A percentile compares a stretch with the other conserved stretches of the same genome.
Evolutionary conservation across 768 basidiomycete genomes (phyloP).

Genomic region (Tephrocybe rancida): DNA sequence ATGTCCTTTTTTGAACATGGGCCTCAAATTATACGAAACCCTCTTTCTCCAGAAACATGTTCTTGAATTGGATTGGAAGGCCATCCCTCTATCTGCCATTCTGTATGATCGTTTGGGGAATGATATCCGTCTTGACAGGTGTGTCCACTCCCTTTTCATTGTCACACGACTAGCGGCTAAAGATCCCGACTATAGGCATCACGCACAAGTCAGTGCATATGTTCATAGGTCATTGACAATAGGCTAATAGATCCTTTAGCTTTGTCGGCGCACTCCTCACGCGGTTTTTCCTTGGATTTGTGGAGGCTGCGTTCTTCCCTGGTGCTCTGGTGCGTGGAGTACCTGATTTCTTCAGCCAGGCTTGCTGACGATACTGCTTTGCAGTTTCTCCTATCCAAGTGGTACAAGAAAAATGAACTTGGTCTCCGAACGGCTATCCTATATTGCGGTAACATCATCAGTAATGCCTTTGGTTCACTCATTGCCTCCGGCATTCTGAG

Average conservation of each 20-base stretch:
- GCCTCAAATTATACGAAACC: background rate
- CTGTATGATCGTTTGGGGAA: conserved; percentile 72
- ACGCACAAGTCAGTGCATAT: conserved; percentile 19
- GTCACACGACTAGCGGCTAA: background rate
- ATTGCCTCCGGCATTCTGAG: conserved; percentile 77
- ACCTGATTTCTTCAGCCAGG: conserved; percentile 5
- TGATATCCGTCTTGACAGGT: conserved; percentile 53
- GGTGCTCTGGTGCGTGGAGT: conserved; percentile 49
- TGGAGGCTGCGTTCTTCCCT: conserved; percentile 74
- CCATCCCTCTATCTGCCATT: conserved; percentile 66
- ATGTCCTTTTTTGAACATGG: conserved; percentile 21
- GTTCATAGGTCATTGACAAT: background rate
- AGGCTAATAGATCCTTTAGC: conserved; percentile 28
- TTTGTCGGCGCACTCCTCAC: conserved; percentile 67
- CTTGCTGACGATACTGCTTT: background rate
- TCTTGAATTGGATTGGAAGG: conserved; percentile 60
- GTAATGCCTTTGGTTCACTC: conserved; percentile 81
- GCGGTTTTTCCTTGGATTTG: conserved; percentile 77
- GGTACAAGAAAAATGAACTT: conserved; percentile 76
- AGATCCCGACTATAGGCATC: conserved; percentile 11
- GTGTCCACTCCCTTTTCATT: conserved; percentile 9
- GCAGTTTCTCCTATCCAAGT: conserved; percentile 59
- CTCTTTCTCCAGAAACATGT: conserved; percentile 56
- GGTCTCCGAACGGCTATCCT: conserved; percentile 70
- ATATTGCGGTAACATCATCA: conserved; percentile 72